A percentile compares a stretch with the other conserved stretches of the same genome.
These are phyloP conservation scores for Dacryopinax spathularia DNA, from an alignment of 768 basidiomycete genomes.

Conservation along the genomic window DNA sequence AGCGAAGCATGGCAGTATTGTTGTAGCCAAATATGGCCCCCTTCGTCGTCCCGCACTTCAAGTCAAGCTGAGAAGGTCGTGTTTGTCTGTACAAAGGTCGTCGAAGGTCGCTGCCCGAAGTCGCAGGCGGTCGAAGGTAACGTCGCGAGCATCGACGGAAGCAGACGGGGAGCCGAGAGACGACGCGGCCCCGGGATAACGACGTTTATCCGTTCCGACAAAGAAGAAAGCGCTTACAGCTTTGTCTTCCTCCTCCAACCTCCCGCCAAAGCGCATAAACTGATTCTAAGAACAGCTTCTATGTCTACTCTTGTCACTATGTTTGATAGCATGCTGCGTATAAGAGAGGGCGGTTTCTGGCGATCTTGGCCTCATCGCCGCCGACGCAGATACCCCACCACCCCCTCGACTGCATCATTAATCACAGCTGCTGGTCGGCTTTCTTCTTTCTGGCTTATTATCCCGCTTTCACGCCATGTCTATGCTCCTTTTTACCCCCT, in stretches of 20 bases:
- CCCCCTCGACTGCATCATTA: background rate
- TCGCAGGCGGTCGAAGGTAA: background rate
- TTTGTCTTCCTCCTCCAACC: background rate
- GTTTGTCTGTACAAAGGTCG: background rate
- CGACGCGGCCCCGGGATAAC: background rate
- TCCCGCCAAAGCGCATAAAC: background rate
- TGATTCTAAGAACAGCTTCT: background rate
- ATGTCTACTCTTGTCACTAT: background rate
- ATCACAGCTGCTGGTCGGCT: background rate
- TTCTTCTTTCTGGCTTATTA: background rate
- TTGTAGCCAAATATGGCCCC: background rate
- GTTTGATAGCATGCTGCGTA: background rate
- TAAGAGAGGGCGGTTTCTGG: background rate
- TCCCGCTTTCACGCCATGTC: background rate
- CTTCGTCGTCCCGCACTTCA: background rate
- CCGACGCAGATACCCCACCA: background rate
- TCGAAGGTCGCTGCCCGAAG: background rate
- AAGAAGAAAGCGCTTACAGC: background rate
- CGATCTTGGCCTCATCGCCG: background rate
- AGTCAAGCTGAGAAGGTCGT: background rate
- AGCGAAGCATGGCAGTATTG: constrained; percentile 1
- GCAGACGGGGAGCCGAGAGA: background rate
- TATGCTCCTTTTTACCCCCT: background rate
- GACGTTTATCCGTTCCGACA: constrained; percentile 4
- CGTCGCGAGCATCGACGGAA: background rate